Base-by-base conservation (phyloP, 257 asterid species). In the Linaria vulgaris region DNA sequence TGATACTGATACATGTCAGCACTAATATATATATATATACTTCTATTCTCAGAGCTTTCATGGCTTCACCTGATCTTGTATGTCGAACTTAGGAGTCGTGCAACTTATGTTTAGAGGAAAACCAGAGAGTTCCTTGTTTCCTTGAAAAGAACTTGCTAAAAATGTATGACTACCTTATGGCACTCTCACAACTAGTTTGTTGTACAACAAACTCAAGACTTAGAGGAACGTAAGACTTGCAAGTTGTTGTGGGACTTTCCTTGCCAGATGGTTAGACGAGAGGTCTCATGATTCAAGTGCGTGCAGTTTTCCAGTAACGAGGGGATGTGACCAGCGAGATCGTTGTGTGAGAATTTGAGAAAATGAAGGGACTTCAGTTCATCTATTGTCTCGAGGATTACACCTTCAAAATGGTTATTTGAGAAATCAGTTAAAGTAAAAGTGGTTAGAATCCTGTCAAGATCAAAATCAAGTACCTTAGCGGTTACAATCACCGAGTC, bases 291-390 rank as follows among this genome's bases (percentile, higher is more conserved):
- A 0, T 0, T 58, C 7, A 13, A 87, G 83, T 38, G 72, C 9
- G 19, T 45, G 24, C 20, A 58, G 50, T 11, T 58, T 58, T 77
- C 30, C 4, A 6, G 1, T 1, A 83, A 83, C 3, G 81, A 69
- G 25, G 94, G 90, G 69, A 81, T 50, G 8, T 71, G 56, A 24
- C 85, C 80, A 0, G 43, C 55, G 55, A 87, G 14, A 30, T 79
- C 78, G 31, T 55, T 61, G 65, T 84, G 9, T 79, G 13, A 45
- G 69, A 56, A n/a, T 74, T 71, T 22, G 84, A 68, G 14, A 84
- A 34, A 1, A 7, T 34, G 9, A 34, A 34, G 41, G 41, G 41
- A 34, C 41, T 34, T 34, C 41, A 80, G 82, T 50, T 75, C 66
- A 54, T 67, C 46, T 22, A 81, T 74, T 25, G 88, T 77, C 31